Percentiles rank a stretch among this genome's conserved stretches.
Conservation (phyloP, 2,329 filamentous ascomycete species). For the Xylaria sp. region DNA sequence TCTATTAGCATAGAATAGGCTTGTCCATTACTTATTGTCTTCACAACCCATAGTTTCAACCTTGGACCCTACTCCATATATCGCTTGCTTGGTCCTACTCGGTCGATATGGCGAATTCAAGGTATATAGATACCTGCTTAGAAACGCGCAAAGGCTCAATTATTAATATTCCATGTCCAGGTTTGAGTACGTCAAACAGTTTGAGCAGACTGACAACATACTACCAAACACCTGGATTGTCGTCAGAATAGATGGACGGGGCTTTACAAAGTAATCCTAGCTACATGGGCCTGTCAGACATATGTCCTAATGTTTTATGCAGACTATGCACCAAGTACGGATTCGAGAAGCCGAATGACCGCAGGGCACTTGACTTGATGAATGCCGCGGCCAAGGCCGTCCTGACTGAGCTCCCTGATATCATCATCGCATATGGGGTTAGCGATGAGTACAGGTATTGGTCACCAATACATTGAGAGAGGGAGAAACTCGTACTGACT, state of each 20-base stretch:
- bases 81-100: not conserved
- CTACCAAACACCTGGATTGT: constrained; percentile 96
- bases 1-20: not conserved
- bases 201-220: constrained; percentile 80
- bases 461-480: not conserved
- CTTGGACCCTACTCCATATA: not conserved
- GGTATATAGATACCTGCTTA: constrained; percentile 43
- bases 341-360: constrained; percentile 93
- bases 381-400: constrained; percentile 88
- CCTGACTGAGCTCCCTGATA: constrained; percentile 79
- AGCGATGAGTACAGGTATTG: constrained; percentile 86
- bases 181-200: constrained; percentile 90
- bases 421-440: constrained; percentile 86
- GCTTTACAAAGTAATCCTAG: constrained; percentile 81
- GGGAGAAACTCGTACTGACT: constrained; percentile 22
- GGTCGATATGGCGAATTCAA: constrained; percentile 56
- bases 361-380: constrained; percentile 86
- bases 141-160: not conserved
- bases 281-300: not conserved
- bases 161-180: constrained; percentile 47
- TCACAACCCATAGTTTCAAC: not conserved
- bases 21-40: not conserved
- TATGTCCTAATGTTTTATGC: constrained; percentile 18
- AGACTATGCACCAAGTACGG: constrained; percentile 82
- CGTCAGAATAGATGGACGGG: constrained; percentile 88